Evolutionary conservation across 441 rosid genomes (phyloP).

Genomic region (Cnidoscolus chayamansa): DNA sequence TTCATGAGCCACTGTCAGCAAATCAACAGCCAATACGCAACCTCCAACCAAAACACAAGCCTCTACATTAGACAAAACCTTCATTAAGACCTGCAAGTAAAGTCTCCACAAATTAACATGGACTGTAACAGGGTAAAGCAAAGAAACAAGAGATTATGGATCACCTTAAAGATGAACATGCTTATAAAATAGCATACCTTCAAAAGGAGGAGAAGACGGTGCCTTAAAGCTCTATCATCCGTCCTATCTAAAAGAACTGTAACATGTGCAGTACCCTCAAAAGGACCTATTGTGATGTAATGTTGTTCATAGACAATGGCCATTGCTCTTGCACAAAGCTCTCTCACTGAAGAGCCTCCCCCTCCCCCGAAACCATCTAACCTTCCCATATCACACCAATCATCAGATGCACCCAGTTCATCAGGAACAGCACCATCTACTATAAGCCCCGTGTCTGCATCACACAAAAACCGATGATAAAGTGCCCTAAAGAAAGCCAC

Average conservation of each 20-base stretch:
- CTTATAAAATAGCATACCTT: slow-evolving; percentile 49
- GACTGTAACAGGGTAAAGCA: neutral
- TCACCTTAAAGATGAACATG: neutral
- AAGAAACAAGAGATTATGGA: neutral
- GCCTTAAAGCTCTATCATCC: slow-evolving; percentile 96
- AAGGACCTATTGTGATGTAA: slow-evolving; percentile 72
- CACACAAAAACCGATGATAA: slow-evolving; percentile 97
- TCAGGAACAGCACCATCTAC: slow-evolving; percentile 96
- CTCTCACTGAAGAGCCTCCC: slow-evolving; percentile 96
- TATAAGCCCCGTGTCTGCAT: slow-evolving; percentile 96
- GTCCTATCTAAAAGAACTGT: slow-evolving; percentile 96
- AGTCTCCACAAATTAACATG: neutral
- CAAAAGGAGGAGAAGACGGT: slow-evolving; percentile 88
- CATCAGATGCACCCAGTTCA: slow-evolving; percentile 95
- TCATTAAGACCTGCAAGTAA: slow-evolving; percentile 77
- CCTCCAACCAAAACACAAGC: slow-evolving; percentile 98
- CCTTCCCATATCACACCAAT: slow-evolving; percentile 99
- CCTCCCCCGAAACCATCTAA: slow-evolving; percentile 99
- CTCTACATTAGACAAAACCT: slow-evolving; percentile 87
- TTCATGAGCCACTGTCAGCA: slow-evolving; percentile 91
- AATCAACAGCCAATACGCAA: slow-evolving; percentile 93
- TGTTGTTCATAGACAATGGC: slow-evolving; percentile 98
- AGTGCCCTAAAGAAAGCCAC: slow-evolving; percentile 97
- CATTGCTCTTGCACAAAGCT: slow-evolving; percentile 99
- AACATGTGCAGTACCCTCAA: slow-evolving; percentile 95